These are phyloP conservation scores for Gossypium bickii DNA, from an alignment of 345 rosid genomes.

Conservation along the genomic window DNA sequence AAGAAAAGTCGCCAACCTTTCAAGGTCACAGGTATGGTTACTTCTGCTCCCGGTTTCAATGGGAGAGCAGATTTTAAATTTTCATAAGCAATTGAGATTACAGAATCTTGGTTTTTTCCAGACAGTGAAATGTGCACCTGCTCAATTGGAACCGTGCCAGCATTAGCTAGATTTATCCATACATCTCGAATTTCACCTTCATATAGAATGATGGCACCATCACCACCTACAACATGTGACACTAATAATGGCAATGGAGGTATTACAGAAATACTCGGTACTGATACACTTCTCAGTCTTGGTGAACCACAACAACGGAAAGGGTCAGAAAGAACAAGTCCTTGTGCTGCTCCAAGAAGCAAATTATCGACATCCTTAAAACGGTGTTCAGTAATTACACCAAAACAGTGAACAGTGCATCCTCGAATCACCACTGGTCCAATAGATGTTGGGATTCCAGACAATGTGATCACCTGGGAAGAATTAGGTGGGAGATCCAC, in stretches of 20 bases:
- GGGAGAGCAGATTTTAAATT: constrained; percentile 75
- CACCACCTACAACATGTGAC: constrained; percentile 81
- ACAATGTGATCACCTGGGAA: constrained; percentile 83
- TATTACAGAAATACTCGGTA: constrained; percentile 78
- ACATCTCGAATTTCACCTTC: constrained; percentile 94
- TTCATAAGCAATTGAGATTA: constrained; percentile 70
- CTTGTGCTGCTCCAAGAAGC: constrained; percentile 97
- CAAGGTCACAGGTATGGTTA: constrained; percentile 72
- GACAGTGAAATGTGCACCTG: constrained; percentile 90
- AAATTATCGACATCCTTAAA: constrained; percentile 93
- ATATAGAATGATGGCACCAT: constrained; percentile 82
- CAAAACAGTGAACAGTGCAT: constrained; percentile 93
- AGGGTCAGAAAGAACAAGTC: constrained; percentile 98
- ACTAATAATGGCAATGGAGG: constrained; percentile 81
- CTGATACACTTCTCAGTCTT: constrained; percentile 65
- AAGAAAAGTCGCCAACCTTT: constrained; percentile 88
- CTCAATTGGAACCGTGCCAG: constrained; percentile 88
- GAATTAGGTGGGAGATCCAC: constrained; percentile 91
- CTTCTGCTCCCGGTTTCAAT: constrained; percentile 91
- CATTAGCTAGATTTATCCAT: constrained; percentile 84
- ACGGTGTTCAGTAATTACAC: constrained; percentile 88
- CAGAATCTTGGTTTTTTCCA: constrained; percentile 94
- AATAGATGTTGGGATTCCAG: constrained; percentile 85
- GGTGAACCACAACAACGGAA: constrained; percentile 92
- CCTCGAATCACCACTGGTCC: constrained; percentile 82